phyloP scores from a whole-genome alignment of 73 alveolate genomes.

The Blepharisma stoltei region DNA sequence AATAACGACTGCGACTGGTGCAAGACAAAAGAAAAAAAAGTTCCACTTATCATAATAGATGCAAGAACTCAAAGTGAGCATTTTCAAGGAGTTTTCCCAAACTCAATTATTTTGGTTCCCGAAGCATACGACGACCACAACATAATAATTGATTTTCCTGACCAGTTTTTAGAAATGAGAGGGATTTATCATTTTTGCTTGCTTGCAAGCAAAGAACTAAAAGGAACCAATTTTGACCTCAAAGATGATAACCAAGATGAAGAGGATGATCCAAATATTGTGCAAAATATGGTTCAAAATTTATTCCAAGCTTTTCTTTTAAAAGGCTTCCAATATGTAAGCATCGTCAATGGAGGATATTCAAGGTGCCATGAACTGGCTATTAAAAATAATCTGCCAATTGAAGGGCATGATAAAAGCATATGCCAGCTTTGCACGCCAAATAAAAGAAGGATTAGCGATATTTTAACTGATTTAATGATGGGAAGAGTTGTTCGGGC shows the following conservation, averaged over 20 bases:
- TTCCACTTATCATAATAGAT: constrained; percentile 1
- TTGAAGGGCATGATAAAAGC: constrained; percentile 1
- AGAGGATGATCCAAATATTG: neutral
- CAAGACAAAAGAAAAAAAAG: neutral
- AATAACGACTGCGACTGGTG: constrained; percentile 7
- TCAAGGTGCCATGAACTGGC: constrained; percentile 12
- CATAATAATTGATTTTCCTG: constrained; percentile 8
- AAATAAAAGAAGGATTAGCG: neutral
- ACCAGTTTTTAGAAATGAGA: constrained; percentile 15
- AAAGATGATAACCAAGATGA: neutral
- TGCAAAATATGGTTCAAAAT: constrained; percentile 5
- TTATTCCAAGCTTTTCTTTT: constrained; percentile 7
- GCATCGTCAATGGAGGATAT: constrained; percentile 28
- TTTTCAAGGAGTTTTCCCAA: neutral
- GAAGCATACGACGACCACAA: neutral
- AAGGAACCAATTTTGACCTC: neutral
- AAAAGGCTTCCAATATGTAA: constrained; percentile 29
- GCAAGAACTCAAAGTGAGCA: neutral
- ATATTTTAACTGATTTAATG: neutral
- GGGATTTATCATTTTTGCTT: constrained; percentile 20
- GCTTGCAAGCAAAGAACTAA: neutral
- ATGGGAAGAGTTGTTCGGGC: too few species aligned
- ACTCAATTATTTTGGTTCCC: constrained; percentile 5
- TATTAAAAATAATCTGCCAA: neutral
- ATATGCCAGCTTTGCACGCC: constrained; percentile 12